Conservation (phyloP, 306 rosid genomes). For the Inga oerstediana region DNA sequence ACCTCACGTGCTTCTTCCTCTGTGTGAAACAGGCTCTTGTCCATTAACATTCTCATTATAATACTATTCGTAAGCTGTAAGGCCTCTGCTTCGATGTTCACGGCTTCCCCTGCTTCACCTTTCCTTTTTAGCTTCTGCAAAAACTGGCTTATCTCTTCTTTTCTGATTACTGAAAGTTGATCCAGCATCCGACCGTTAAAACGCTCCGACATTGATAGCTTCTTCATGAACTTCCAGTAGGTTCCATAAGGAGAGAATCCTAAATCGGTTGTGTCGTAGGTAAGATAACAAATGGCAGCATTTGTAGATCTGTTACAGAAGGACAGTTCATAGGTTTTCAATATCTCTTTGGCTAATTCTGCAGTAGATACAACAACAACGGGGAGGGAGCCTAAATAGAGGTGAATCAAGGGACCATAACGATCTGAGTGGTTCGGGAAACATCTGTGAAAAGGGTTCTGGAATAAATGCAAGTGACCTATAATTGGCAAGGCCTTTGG, state of each 20-base stretch:
- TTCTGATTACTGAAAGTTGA: slow-evolving; percentile 43
- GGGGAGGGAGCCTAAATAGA: neutral
- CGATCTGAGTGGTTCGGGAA: neutral
- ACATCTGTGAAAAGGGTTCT: neutral
- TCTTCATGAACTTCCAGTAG: slow-evolving; percentile 46
- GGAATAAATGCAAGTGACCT: neutral
- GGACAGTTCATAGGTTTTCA: slow-evolving; percentile 48
- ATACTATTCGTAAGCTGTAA: slow-evolving; percentile 42
- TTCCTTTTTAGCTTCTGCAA: slow-evolving; percentile 2
- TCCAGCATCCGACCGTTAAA: slow-evolving; percentile 55
- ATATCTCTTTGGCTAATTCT: slow-evolving; percentile 46
- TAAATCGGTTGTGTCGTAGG: slow-evolving; percentile 55
- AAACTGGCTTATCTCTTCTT: slow-evolving; percentile 44
- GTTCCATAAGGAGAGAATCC: slow-evolving; percentile 54
- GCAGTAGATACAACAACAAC: neutral
- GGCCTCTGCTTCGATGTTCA: slow-evolving; percentile 47
- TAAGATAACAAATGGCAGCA: slow-evolving; percentile 39
- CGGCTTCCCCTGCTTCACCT: slow-evolving; percentile 11
- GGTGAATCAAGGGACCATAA: neutral
- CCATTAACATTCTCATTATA: slow-evolving; percentile 49
- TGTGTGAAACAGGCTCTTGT: slow-evolving; percentile 36
- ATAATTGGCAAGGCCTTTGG: neutral
- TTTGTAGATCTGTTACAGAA: slow-evolving; percentile 47
- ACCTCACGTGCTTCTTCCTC: slow-evolving; percentile 48
- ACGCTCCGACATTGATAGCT: slow-evolving; percentile 58